Base-by-base conservation (phyloP, 148 eudicot species). In the Spergularia bocconei region DNA sequence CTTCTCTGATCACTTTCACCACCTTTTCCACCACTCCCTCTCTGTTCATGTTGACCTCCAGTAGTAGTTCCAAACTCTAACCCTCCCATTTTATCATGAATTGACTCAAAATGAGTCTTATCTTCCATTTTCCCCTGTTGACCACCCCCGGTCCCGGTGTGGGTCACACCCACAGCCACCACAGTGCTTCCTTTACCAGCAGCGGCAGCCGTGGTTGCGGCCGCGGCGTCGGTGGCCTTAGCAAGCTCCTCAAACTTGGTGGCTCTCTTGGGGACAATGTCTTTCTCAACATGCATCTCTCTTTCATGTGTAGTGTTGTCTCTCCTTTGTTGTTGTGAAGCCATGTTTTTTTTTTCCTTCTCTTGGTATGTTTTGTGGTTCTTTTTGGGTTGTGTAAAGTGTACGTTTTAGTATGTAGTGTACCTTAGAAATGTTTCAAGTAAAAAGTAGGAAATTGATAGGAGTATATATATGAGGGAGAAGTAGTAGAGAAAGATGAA, bases 311-410 rank as follows among this genome's bases (percentile, higher is more conserved):
- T 83, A 13, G 56, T 73, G 33, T 82, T 79, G 15, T 93, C 90
- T 76, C 89, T 83, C 36, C 86, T 88, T 54, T 83, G 48, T 67
- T 93, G 86, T 39, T 86, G 75, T 2, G 98, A 86, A 33, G 92
- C 89, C 97, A 89, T 90, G 52, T 55, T 39, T 7, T 65, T n/a
- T 4, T 1, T 59, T 0, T 13, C 10, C 13, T 52, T 59, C 0
- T 13, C 10, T 19, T 52, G 53, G 36, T 29, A 29, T 29, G 36
- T 10, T 11, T 50, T 25, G 36, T 52, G 2, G 2, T 33, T 0
- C 36, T 4, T 1, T 51, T 13, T n/a, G 21, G 21, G 12, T 25
- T 41, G 50, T 39, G 11, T 41, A 9, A 12, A 5, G 19, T 7
- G 64, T 1, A n/a, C 33, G 12, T 20, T 50, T 52, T 41, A 55